phyloP scores from a whole-genome alignment of 2,329 filamentous ascomycete species.

The Colletotrichum plurivorum region DNA sequence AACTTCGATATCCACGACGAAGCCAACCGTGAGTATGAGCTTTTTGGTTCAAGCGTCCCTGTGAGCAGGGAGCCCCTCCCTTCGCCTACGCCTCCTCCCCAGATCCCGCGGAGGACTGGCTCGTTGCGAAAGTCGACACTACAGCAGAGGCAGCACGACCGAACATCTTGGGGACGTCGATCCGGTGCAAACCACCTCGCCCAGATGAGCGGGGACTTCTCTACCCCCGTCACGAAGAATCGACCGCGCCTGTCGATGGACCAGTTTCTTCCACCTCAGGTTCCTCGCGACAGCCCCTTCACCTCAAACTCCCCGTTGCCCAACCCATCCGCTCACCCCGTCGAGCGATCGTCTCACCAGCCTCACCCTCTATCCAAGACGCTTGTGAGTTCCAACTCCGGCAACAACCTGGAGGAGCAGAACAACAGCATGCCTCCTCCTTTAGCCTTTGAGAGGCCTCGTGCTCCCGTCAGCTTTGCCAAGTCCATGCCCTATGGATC shows the following conservation, averaged over 20 bases:
- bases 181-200: conserved; percentile 70
- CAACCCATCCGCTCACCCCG: conserved; percentile 66
- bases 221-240: conserved; percentile 70
- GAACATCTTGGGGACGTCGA: conserved; percentile 73
- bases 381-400: conserved; percentile 88
- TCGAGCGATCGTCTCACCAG: conserved; percentile 64
- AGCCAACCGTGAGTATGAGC: conserved; percentile 65
- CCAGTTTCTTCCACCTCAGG: conserved; percentile 77
- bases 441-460: conserved; percentile 68
- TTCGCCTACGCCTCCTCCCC: conserved; percentile 63
- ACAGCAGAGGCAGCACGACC: conserved; percentile 83
- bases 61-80: conserved; percentile 56
- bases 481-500: conserved; percentile 80
- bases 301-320: conserved; percentile 65
- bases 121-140: conserved; percentile 89
- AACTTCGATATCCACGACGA: conserved; percentile 63
- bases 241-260: conserved; percentile 85
- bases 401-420: conserved; percentile 82
- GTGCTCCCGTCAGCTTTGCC: conserved; percentile 71
- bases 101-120: conserved; percentile 77
- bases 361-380: conserved; percentile 90
- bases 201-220: conserved; percentile 66
- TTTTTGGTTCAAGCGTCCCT: conserved; percentile 54
- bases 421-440: conserved; percentile 61
- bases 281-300: conserved; percentile 75